Base-by-base conservation (phyloP, 805 yeast species). In the Lachancea meyersii region DNA sequence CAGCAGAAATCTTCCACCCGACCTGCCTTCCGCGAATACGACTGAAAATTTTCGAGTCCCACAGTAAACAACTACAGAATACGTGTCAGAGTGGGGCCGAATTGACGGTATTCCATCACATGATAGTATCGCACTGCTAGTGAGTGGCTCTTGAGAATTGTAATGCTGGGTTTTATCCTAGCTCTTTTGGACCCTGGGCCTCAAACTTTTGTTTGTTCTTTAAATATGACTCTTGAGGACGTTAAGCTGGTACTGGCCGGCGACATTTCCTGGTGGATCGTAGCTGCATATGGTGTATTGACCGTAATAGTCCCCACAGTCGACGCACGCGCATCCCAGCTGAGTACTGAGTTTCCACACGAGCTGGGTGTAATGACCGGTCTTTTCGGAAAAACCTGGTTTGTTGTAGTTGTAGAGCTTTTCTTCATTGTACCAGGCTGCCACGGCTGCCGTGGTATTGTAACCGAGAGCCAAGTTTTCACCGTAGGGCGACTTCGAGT, bases 381-480 rank as follows among this genome's bases (percentile, higher is more conserved):
- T 76, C 1, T 59, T 54, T 23, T 56, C 65, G 34, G 70, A 52
- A 62, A 68, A 74, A 1, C 64, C 71, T 3, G 78, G 76, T 41
- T 68, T 65, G 24, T 67, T 55, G 63, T 72, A 82, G 54, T 73
- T 63, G 61, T 81, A 83, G 5, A 57, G 39, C 35, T 53, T 44
- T 42, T 78, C 72, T 61, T 85, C 94, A 48, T 73, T 68, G 67
- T 83, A 86, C 93, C 94, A 86, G 2, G 86, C 89, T 22, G 71
- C 70, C 10, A 81, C 79, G 2, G 86, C 84, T 3, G 75, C 80
- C 3, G 76, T 63, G 38, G 65, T 53, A 57, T 70, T 52, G 60
- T 71, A 81, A 21, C 95, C 95, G 31, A 78, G 70, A n/a, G 93
- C 94, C 45, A 85, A 69, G 65, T 85, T 85, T 60, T 85, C 94